Evolutionary conservation across 768 basidiomycete species (phyloP).

Genomic region (Crucibulum laeve): DNA sequence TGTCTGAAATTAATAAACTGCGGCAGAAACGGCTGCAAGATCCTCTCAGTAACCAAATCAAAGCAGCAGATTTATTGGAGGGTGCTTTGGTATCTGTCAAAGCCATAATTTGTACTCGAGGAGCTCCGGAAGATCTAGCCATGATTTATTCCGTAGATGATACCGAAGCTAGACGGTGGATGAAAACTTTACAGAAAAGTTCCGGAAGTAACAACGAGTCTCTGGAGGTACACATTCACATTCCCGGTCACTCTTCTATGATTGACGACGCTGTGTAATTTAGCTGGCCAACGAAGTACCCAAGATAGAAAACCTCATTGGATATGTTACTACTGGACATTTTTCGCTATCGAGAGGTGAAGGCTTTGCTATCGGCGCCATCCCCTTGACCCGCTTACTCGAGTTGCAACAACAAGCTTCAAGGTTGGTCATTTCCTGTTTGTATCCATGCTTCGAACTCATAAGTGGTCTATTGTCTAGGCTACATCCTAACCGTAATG

Average conservation of each 20-base stretch:
- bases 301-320: conserved; percentile 50
- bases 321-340: conserved; percentile 82
- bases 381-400: conserved; percentile 53
- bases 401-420: conserved; percentile 45
- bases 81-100: conserved; percentile 67
- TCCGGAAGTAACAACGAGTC: conserved; percentile 18
- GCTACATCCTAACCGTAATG: conserved; percentile 20
- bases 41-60: conserved; percentile 25
- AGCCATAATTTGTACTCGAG: conserved; percentile 58
- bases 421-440: conserved; percentile 20
- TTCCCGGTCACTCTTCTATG: background rate
- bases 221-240: conserved; percentile 22
- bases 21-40: conserved; percentile 51
- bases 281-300: conserved; percentile 46
- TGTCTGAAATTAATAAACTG: conserved; percentile 52
- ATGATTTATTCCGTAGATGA: conserved; percentile 64
- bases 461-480: conserved; percentile 12
- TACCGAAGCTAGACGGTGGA: conserved; percentile 46
- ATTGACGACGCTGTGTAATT: background rate
- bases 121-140: conserved; percentile 72
- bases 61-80: conserved; percentile 43
- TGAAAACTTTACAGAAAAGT: conserved; percentile 21
- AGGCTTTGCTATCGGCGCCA: conserved; percentile 73
- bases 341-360: conserved; percentile 76
- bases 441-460: conserved; percentile 1